Percentiles rank a stretch among this genome's conserved stretches.
Evolutionary conservation across 2,329 filamentous ascomycete species (phyloP).

Genomic region (Apiospora pterosperma): DNA sequence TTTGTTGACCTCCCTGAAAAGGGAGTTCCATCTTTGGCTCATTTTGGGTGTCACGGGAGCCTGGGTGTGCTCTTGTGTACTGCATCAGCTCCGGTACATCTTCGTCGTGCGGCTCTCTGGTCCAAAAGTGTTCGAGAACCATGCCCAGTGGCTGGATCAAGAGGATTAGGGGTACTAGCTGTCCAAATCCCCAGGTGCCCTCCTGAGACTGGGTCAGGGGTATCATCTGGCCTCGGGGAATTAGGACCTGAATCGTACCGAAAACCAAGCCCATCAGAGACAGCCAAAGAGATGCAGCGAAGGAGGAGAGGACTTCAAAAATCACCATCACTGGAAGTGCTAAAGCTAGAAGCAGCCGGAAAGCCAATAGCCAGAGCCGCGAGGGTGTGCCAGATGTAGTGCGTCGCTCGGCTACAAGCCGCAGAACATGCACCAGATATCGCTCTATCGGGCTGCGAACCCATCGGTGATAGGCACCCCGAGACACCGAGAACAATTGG

Average conservation of each 20-base stretch:
- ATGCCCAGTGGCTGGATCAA: conserved; percentile 6
- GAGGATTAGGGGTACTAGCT: conserved; percentile 5
- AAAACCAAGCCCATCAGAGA: conserved; percentile 6
- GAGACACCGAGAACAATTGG: not conserved
- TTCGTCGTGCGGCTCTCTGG: not conserved
- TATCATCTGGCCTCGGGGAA: conserved; percentile 5
- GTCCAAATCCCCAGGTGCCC: conserved; percentile 6
- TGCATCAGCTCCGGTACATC: not conserved
- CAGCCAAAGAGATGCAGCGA: conserved; percentile 7
- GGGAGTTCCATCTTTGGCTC: not conserved
- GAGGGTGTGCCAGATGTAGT: not conserved
- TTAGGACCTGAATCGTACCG: conserved; percentile 5
- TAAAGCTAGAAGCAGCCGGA: not conserved
- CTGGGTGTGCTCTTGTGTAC: not conserved
- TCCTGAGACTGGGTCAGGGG: not conserved
- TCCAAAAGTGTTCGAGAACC: conserved; percentile 4
- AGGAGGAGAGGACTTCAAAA: conserved; percentile 4
- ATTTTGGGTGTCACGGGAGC: not conserved
- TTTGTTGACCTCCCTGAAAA: not conserved
- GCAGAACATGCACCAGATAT: not conserved
- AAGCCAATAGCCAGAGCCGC: conserved; percentile 1
- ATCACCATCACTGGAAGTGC: conserved; percentile 2
- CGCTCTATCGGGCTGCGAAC: not conserved
- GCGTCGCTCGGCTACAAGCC: not conserved
- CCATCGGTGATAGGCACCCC: not conserved